These are phyloP conservation scores for Starmerella asiatica DNA, from an alignment of 805 yeast genomes.

Conservation along the genomic window DNA sequence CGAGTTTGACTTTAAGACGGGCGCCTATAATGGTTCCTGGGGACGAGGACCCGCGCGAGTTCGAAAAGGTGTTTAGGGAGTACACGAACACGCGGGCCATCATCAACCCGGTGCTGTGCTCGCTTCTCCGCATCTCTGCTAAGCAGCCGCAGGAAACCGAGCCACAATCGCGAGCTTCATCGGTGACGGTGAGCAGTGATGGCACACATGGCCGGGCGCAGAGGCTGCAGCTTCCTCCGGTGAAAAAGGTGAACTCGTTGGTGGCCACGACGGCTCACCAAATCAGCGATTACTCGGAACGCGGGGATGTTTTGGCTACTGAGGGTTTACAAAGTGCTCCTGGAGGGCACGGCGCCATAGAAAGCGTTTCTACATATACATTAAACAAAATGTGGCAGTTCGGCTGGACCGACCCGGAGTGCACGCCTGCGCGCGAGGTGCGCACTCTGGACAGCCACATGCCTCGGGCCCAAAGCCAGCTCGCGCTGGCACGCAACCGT, in stretches of 20 bases:
- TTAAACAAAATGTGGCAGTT: constrained; percentile 20
- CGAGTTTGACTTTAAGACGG: neutral
- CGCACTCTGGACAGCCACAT: neutral
- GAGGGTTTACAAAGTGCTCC: constrained; percentile 1
- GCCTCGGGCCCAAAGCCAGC: neutral
- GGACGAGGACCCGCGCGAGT: constrained; percentile 18
- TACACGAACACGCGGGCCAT: constrained; percentile 17
- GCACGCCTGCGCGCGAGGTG: neutral
- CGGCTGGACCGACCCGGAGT: constrained; percentile 19
- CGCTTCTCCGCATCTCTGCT: constrained; percentile 9
- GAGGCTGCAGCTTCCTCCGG: constrained; percentile 7
- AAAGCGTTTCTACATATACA: constrained; percentile 13
- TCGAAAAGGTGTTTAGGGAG: constrained; percentile 18
- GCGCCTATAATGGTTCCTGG: constrained; percentile 1
- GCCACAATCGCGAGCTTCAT: constrained; percentile 1
- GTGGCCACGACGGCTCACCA: constrained; percentile 21
- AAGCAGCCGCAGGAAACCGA: neutral
- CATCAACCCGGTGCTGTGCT: constrained; percentile 15
- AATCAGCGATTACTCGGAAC: constrained; percentile 17
- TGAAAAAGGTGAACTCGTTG: constrained; percentile 15
- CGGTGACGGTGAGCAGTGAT: neutral
- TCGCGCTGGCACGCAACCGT: neutral
- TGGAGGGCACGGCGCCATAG: constrained; percentile 6
- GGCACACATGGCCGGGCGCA: neutral
- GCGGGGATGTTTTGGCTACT: constrained; percentile 1